phyloP scores from a whole-genome alignment of 768 basidiomycete species.

The Phaeolepiota aurea region DNA sequence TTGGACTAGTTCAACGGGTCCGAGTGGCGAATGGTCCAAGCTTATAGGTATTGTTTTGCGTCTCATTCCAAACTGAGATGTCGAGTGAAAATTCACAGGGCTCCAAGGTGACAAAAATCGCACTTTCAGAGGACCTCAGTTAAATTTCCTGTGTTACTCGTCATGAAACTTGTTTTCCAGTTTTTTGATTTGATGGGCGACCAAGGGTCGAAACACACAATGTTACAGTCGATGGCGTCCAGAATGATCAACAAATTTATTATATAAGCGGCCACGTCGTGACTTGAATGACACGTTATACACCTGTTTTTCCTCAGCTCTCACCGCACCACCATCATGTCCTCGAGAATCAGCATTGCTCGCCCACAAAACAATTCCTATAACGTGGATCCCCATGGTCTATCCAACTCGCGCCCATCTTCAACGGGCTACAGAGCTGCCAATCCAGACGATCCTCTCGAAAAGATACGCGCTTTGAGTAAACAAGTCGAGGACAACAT shows the following conservation, averaged over 20 bases:
- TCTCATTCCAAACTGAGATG: no score
- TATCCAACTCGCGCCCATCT: constrained; percentile 63
- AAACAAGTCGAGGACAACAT: constrained; percentile 85
- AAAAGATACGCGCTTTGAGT: constrained; percentile 63
- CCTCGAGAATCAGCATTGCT: constrained; percentile 76
- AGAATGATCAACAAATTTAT: neutral
- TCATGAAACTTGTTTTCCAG: no score
- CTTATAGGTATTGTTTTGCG: no score
- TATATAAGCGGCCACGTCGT: constrained; percentile 34
- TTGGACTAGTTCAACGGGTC: no score
- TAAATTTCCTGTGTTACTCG: no score
- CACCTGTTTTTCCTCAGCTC: constrained; percentile 11
- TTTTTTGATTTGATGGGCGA: no score
- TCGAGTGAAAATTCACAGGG: no score
- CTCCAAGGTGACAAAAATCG: no score
- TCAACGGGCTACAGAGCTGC: constrained; percentile 73
- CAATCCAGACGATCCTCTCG: constrained; percentile 74
- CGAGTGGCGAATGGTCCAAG: no score
- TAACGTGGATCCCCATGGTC: constrained; percentile 71
- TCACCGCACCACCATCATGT: constrained; percentile 45
- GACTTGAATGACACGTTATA: constrained; percentile 35
- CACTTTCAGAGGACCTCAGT: no score
- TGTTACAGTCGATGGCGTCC: neutral
- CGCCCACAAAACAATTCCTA: constrained; percentile 57
- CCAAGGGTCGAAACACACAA: neutral